These are phyloP conservation scores for Agarophyton chilense DNA, from an alignment of 23 red algal species.

Conservation along the genomic window DNA sequence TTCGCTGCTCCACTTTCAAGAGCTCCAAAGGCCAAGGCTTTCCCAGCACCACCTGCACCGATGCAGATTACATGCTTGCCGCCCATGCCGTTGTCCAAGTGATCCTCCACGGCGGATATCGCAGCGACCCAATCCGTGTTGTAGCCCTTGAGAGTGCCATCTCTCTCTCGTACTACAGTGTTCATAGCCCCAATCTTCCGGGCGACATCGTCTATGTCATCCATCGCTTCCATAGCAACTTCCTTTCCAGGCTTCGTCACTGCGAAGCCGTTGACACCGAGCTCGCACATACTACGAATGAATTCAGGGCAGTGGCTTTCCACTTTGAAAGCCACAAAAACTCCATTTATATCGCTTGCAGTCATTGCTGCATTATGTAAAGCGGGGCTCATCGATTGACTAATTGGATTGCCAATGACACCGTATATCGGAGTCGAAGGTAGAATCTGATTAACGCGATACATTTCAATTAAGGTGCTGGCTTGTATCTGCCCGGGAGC, in stretches of 20 bases:
- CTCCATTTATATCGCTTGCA: conserved; percentile 42
- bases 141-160: conserved; percentile 49
- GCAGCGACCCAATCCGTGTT: conserved; percentile 98
- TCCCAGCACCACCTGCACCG: conserved; percentile 93
- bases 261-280: conserved; percentile 81
- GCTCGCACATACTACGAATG: conserved; percentile 47
- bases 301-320: conserved; percentile 64
- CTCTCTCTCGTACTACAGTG: conserved; percentile 71
- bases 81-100: conserved; percentile 14
- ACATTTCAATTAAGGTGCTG: conserved; percentile 44
- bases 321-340: conserved; percentile 77
- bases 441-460: conserved; percentile 74
- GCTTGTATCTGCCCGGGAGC: conserved; percentile 87
- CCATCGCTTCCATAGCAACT: conserved; percentile 67
- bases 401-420: conserved; percentile 84
- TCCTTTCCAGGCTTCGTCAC: conserved; percentile 97
- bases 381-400: conserved; percentile 86
- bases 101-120: conserved; percentile 75
- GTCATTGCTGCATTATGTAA: conserved; percentile 88
- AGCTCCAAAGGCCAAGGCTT: conserved; percentile 86
- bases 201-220: conserved; percentile 86
- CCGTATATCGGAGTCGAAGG: conserved; percentile 77
- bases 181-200: conserved; percentile 93
- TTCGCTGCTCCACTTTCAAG: conserved; percentile 50
- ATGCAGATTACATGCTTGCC: conserved; percentile 71